Base-by-base conservation (phyloP, 805 yeast genomes). In the Sugiyamaella smithiae region DNA sequence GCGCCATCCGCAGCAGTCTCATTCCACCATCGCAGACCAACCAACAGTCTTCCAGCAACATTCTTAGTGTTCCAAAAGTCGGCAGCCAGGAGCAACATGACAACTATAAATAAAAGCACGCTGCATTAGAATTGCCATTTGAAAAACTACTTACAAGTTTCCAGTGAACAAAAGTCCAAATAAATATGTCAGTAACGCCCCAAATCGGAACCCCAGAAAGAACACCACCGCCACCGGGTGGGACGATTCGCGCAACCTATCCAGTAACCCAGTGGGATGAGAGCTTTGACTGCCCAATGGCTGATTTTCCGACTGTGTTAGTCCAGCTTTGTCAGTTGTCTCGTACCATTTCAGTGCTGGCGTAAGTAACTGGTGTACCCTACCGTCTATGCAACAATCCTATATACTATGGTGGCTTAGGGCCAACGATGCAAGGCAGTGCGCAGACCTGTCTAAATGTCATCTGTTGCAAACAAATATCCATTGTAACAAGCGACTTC, bases 1-100 rank as follows among this genome's bases (percentile, higher is more conserved):
- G 82, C 82, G 1, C 88, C 88, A 6, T 75, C 65, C 16, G 70
- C 72, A 24, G 76, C 72, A 0, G 89, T 75, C 63, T 91, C 97
- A 64, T 91, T 93, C 97, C 98, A 91, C 99, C 99, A 91, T 55
- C 75, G 53, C 55, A 93, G 73, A 0, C 97, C 98, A 3, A 93
- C 97, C 48, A 91, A 67, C 49, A 88, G 75, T 50, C 98, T 72
- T 1, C 99, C 99, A 17, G 95, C 75, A 22, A 91, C 85, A 66
- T 91, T 91, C 63, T 91, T 93, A 20, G 88, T 81, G 62, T 87
- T 85, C 95, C 97, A 91, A 62, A 91, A 91, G 65, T 91, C 99
- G 1, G 88, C 88, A 0, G 96, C 86, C 17, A 88, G 74, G 16
- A 89, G 69, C 14, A 93, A 69, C 1, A 90, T 80, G 19, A 88